Percentiles rank a stretch among this genome's conserved stretches.
Conservation (phyloP, 805 yeast genomes). For the Schwanniomyces sp. region DNA sequence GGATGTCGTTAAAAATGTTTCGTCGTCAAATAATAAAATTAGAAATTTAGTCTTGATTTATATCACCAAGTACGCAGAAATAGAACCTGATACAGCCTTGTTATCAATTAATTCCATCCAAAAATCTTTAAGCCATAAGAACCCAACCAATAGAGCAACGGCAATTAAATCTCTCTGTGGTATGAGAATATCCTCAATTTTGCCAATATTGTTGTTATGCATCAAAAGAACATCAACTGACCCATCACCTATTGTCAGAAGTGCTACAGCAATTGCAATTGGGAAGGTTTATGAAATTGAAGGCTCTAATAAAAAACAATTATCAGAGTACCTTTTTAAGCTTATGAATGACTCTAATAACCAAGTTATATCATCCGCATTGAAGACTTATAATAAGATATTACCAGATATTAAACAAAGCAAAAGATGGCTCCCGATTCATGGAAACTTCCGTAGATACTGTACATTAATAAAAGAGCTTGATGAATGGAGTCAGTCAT, state of each 20-base stretch:
- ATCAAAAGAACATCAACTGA: conserved; percentile 69
- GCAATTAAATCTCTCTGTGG: conserved; percentile 81
- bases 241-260: conserved; percentile 72
- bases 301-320: conserved; percentile 44
- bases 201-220: conserved; percentile 75
- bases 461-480: conserved; percentile 50
- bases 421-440: conserved; percentile 59
- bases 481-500: conserved; percentile 72
- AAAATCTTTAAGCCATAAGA: conserved; percentile 69
- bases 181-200: conserved; percentile 76
- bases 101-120: conserved; percentile 90
- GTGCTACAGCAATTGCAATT: conserved; percentile 76
- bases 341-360: conserved; percentile 67
- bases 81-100: conserved; percentile 86
- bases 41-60: conserved; percentile 77
- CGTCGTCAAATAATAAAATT: conserved; percentile 61
- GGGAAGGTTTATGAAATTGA: conserved; percentile 51
- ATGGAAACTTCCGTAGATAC: conserved; percentile 63
- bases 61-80: conserved; percentile 72
- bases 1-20: conserved; percentile 84
- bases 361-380: conserved; percentile 67
- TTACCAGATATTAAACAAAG: conserved; percentile 33
- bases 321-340: conserved; percentile 47
- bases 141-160: conserved; percentile 65
- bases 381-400: conserved; percentile 54